A percentile compares a stretch with the other conserved stretches of the same genome.
Evolutionary conservation across 2,329 filamentous ascomycete species (phyloP).

Genomic region (Phaeoacremonium minimum): DNA sequence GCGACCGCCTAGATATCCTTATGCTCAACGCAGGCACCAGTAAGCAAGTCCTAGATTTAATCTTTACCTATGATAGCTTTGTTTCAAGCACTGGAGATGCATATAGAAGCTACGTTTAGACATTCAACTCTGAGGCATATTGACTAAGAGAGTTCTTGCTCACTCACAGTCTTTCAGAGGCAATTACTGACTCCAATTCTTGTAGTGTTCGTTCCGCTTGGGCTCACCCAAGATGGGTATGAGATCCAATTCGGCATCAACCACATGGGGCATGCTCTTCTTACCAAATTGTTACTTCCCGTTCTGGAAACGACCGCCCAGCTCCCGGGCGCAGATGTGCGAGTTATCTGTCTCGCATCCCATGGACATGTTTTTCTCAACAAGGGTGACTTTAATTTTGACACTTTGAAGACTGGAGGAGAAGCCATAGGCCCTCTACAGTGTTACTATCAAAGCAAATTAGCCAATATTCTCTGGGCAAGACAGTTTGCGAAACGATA

Average conservation of each 20-base stretch:
- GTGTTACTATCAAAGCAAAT: constrained; percentile 29
- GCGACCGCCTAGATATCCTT: constrained; percentile 1
- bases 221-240: constrained; percentile 35
- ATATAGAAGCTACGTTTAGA: too few relatives aligned
- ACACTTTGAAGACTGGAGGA: constrained; percentile 4
- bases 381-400: constrained; percentile 7
- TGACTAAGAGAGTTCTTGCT: too few relatives aligned
- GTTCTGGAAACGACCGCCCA: constrained; percentile 15
- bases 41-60: too few relatives aligned
- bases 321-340: constrained; percentile 12
- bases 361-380: constrained; percentile 7
- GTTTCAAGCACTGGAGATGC: too few relatives aligned
- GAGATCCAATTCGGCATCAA: constrained; percentile 44
- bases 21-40: constrained; percentile 2
- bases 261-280: constrained; percentile 39
- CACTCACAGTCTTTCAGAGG: too few relatives aligned
- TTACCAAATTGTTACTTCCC: constrained; percentile 29
- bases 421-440: not conserved
- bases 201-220: constrained; percentile 27
- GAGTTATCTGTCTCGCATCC: constrained; percentile 17
- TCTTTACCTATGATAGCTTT: too few relatives aligned
- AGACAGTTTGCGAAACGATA: constrained; percentile 20
- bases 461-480: constrained; percentile 25
- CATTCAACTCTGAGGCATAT: too few relatives aligned
- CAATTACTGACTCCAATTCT: too few relatives aligned